These are phyloP conservation scores for Globisporangium iwayamae DNA, from an alignment of 352 stramenopile genomes.

Conservation along the genomic window DNA sequence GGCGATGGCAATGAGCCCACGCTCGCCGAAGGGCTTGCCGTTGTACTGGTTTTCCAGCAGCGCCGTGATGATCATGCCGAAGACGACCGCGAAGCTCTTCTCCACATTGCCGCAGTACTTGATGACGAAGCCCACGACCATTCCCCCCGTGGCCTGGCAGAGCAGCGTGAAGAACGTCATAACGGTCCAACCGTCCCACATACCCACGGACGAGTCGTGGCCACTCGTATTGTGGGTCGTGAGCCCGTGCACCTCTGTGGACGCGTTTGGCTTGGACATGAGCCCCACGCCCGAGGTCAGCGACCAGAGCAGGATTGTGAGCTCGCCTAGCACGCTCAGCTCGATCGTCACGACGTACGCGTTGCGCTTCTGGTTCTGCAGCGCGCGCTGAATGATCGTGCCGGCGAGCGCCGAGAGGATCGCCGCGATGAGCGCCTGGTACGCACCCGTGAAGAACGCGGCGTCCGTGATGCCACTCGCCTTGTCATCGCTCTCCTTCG, in stretches of 20 bases:
- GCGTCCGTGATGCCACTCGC: conserved; percentile 23
- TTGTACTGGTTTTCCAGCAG: conserved; percentile 66
- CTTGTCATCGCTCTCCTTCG: conserved; percentile 1
- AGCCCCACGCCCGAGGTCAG: conserved; percentile 21
- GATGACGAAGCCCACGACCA: conserved; percentile 82
- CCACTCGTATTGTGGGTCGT: conserved; percentile 12
- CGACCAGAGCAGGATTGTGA: conserved; percentile 54
- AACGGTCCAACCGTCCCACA: conserved; percentile 74
- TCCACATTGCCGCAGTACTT: conserved; percentile 84
- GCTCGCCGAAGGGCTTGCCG: conserved; percentile 60
- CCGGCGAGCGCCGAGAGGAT: conserved; percentile 71
- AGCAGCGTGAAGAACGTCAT: conserved; percentile 63
- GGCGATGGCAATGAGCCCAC: conserved; percentile 50
- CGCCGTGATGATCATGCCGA: conserved; percentile 78
- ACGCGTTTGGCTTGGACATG: conserved; percentile 17
- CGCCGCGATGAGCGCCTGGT: conserved; percentile 65
- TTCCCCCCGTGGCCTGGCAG: conserved; percentile 63
- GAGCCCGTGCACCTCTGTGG: conserved; percentile 8
- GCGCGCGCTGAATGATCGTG: conserved; percentile 71
- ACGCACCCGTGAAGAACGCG: conserved; percentile 61
- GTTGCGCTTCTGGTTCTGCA: conserved; percentile 69
- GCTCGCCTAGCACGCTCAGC: conserved; percentile 63
- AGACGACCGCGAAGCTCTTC: conserved; percentile 80
- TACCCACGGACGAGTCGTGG: conserved; percentile 11
- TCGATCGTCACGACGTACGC: conserved; percentile 82